Conservation (phyloP, 164 flowering plant species). For the Vitis amurensis region DNA sequence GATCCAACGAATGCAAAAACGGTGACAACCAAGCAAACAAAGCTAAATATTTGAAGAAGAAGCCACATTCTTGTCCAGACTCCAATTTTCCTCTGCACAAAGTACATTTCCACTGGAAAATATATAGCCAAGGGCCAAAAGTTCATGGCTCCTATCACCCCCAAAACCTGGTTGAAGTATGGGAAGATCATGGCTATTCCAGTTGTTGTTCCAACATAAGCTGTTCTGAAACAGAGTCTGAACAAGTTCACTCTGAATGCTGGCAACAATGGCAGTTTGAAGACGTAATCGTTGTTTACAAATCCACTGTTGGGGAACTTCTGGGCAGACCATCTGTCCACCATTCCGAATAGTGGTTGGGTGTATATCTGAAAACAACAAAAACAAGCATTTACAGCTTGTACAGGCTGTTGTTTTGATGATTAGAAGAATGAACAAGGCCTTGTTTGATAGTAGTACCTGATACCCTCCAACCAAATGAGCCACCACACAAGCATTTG, state of each 20-base stretch:
- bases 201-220: conserved; percentile 50
- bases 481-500: conserved; percentile 57
- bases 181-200: conserved; percentile 57
- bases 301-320: conserved; percentile 42
- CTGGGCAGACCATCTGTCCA: conserved; percentile 38
- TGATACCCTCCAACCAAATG: conserved; percentile 77
- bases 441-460: conserved; percentile 29
- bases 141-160: conserved; percentile 50
- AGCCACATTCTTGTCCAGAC: conserved; percentile 56
- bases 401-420: neutral
- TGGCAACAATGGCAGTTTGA: conserved; percentile 41
- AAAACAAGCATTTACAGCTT: neutral
- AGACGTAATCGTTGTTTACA: conserved; percentile 22
- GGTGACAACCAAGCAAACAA: conserved; percentile 34
- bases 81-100: conserved; percentile 42
- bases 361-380: conserved; percentile 41
- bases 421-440: neutral
- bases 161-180: conserved; percentile 68
- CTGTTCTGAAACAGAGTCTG: conserved; percentile 50
- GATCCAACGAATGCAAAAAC: conserved; percentile 54
- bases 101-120: conserved; percentile 75
- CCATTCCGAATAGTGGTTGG: conserved; percentile 57
- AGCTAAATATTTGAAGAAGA: conserved; percentile 37
- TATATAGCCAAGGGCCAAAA: conserved; percentile 72
- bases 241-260: conserved; percentile 30